A percentile compares a stretch with the other conserved stretches of the same genome.
These are phyloP conservation scores for Coniochaeta sp. DNA, from an alignment of 2,329 filamentous ascomycete species.

Conservation along the genomic window DNA sequence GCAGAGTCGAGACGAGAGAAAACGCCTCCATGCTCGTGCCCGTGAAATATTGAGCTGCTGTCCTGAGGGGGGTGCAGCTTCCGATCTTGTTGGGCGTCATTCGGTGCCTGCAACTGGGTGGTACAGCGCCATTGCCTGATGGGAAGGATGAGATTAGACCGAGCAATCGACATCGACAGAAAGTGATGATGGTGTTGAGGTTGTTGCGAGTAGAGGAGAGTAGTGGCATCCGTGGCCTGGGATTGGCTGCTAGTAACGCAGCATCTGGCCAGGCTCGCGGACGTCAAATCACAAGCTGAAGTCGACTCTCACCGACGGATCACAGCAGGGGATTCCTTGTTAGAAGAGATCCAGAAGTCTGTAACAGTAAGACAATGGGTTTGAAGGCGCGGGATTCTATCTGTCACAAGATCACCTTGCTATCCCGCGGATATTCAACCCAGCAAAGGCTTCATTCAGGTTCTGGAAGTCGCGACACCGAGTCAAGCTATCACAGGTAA, in stretches of 20 bases:
- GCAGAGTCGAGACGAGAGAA: neutral
- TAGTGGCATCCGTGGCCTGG: neutral
- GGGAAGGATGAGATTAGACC: neutral
- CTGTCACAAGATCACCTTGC: neutral
- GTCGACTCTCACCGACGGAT: neutral
- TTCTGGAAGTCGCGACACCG: no score
- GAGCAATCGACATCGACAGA: neutral
- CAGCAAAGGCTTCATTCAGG: no score
- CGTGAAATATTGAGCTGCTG: conserved; percentile 1
- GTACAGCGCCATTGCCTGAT: neutral
- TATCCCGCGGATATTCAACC: no score
- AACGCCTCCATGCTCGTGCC: conserved; percentile 1
- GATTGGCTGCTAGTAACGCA: neutral
- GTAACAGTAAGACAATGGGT: neutral
- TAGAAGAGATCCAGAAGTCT: neutral
- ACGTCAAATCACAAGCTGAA: neutral
- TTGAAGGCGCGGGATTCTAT: neutral
- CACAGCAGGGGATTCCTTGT: neutral
- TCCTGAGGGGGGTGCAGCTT: neutral
- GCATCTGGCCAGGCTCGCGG: neutral
- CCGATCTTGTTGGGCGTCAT: neutral
- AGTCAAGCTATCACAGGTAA: no score
- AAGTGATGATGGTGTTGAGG: neutral
- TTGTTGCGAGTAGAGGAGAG: neutral
- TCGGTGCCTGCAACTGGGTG: neutral